These are phyloP conservation scores for Candida sojae DNA, from an alignment of 1,139 yeast species.

Conservation along the genomic window DNA sequence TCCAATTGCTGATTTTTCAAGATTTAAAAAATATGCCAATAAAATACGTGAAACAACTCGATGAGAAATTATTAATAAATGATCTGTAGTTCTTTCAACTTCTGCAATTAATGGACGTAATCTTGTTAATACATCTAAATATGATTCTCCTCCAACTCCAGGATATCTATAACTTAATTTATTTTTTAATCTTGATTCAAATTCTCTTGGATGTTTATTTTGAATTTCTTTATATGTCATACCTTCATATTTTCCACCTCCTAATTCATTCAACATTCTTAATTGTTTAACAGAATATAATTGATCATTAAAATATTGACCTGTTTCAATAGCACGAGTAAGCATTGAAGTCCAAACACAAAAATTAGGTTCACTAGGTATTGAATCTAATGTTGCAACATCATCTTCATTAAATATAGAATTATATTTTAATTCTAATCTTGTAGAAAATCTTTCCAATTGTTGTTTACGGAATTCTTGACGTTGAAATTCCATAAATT, in stretches of 20 bases:
- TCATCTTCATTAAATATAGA: conserved; percentile 28
- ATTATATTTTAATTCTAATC: conserved; percentile 44
- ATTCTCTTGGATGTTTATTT: conserved; percentile 82
- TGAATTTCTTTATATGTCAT: conserved; percentile 83
- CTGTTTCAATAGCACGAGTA: conserved; percentile 74
- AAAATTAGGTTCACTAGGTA: conserved; percentile 67
- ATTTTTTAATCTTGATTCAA: conserved; percentile 69
- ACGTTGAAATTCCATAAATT: conserved; percentile 74
- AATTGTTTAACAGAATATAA: conserved; percentile 81
- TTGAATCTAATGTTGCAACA: conserved; percentile 26
- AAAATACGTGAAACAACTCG: conserved; percentile 88
- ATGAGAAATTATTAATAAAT: conserved; percentile 80
- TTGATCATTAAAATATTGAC: conserved; percentile 69
- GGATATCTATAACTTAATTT: conserved; percentile 88
- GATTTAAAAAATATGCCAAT: conserved; percentile 84
- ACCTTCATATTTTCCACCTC: conserved; percentile 92
- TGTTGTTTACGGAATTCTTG: conserved; percentile 68
- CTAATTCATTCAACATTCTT: conserved; percentile 91
- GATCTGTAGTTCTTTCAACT: conserved; percentile 88
- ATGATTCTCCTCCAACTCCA: conserved; percentile 97
- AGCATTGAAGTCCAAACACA: conserved; percentile 95
- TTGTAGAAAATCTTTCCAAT: conserved; percentile 51
- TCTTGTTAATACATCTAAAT: conserved; percentile 88
- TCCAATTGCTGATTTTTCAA: conserved; percentile 80
- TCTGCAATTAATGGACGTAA: conserved; percentile 89